Conservation (phyloP, 2,329 filamentous ascomycete genomes). For the Rachicladosporium sp. region DNA sequence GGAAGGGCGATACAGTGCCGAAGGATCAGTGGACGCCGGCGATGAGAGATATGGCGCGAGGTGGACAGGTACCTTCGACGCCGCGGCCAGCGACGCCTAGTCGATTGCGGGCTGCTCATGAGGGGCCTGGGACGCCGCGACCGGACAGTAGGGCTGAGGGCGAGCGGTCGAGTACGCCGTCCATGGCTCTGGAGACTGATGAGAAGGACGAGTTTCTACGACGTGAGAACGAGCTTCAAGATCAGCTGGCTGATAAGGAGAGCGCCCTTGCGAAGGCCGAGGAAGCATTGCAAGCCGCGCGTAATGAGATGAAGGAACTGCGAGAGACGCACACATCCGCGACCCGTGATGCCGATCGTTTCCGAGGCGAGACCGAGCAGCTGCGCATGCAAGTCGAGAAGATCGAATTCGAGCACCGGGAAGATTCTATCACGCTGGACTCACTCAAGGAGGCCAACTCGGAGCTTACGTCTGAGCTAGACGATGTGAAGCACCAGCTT, state of each 20-base stretch:
- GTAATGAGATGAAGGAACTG: slow-evolving; percentile 72
- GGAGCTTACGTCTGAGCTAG: slow-evolving; percentile 81
- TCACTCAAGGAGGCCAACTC: slow-evolving; percentile 89
- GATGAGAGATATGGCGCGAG: slow-evolving; percentile 35
- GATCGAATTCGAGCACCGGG: slow-evolving; percentile 89
- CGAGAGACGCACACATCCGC: slow-evolving; percentile 77
- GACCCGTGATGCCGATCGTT: slow-evolving; percentile 79
- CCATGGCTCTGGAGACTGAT: slow-evolving; percentile 82
- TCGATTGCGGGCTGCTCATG: slow-evolving; percentile 34
- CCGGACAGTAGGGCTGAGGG: slow-evolving; percentile 54
- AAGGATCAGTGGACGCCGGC: slow-evolving; percentile 77
- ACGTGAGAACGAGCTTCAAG: slow-evolving; percentile 92
- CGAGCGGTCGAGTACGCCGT: slow-evolving; percentile 77
- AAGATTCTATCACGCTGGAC: slow-evolving; percentile 95
- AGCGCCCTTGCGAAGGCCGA: slow-evolving; percentile 66
- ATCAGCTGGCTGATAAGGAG: slow-evolving; percentile 90
- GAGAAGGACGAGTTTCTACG: slow-evolving; percentile 92
- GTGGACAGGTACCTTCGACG: slow-evolving; percentile 29
- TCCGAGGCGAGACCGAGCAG: slow-evolving; percentile 78
- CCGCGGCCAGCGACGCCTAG: slow-evolving; percentile 50
- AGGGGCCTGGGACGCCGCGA: slow-evolving; percentile 38
- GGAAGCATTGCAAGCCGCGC: slow-evolving; percentile 66
- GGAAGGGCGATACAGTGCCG: slow-evolving; percentile 74
- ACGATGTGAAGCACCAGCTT: slow-evolving; percentile 92
- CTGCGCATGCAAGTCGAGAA: slow-evolving; percentile 95